These are phyloP conservation scores for Sporothrix dimorphospora DNA, from an alignment of 2,329 filamentous ascomycete genomes.

Conservation along the genomic window DNA sequence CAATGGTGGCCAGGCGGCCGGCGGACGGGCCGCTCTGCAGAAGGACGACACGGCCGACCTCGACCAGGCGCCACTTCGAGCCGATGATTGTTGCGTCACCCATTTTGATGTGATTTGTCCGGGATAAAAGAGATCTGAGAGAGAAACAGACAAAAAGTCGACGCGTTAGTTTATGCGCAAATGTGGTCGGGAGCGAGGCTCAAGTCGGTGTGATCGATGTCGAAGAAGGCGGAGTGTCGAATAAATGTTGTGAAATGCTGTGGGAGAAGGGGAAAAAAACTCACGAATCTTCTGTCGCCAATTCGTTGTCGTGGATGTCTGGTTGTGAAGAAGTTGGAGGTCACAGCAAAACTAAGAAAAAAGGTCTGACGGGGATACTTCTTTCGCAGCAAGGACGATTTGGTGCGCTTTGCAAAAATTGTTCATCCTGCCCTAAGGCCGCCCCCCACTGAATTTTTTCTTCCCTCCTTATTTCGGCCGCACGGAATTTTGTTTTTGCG, in stretches of 20 bases:
- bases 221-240: not conserved
- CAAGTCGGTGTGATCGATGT: conserved; percentile 9
- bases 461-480: not conserved
- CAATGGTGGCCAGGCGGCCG: conserved; percentile 89
- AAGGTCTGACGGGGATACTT: conserved; percentile 31
- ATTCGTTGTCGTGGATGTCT: conserved; percentile 32
- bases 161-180: conserved; percentile 23
- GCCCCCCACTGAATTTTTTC: conserved; percentile 30
- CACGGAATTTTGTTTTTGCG: conserved; percentile 33
- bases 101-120: conserved; percentile 63
- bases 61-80: conserved; percentile 91
- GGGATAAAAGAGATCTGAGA: conserved; percentile 27
- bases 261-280: conserved; percentile 19
- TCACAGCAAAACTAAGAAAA: conserved; percentile 29
- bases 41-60: conserved; percentile 96
- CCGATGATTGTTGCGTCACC: conserved; percentile 80
- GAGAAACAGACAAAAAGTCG: conserved; percentile 2
- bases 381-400: conserved; percentile 28
- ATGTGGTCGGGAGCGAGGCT: not conserved
- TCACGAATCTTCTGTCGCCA: conserved; percentile 32
- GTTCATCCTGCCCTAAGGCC: conserved; percentile 34
- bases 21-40: conserved; percentile 79
- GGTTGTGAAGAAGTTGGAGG: conserved; percentile 31
- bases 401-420: conserved; percentile 36
- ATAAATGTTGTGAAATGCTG: not conserved